A percentile compares a stretch with the other conserved stretches of the same genome.
Conservation (phyloP, 345 rosid species). For the Gossypium thurberi region DNA sequence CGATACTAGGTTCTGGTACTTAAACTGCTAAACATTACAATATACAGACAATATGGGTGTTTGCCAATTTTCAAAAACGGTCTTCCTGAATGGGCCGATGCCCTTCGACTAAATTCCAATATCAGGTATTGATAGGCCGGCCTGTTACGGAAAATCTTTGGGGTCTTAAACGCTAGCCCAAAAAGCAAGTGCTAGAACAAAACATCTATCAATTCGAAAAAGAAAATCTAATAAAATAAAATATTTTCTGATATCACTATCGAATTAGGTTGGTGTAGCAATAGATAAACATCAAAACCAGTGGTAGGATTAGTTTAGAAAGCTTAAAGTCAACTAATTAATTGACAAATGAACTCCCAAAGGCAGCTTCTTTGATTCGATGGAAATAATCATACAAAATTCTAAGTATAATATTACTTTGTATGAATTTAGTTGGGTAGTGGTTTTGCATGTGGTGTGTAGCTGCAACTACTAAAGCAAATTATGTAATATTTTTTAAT, state of each 20-base stretch:
- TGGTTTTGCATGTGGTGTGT: background rate
- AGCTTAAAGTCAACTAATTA: background rate
- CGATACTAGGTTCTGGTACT: rapidly evolving
- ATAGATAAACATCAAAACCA: too few species aligned
- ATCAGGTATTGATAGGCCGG: too few species aligned
- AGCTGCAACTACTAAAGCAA: background rate
- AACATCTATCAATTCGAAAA: background rate
- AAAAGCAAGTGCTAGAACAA: background rate
- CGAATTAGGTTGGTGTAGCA: too few species aligned
- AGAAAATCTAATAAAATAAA: too few species aligned
- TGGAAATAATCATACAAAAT: background rate
- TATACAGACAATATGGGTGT: background rate
- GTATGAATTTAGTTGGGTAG: background rate
- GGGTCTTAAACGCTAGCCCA: background rate
- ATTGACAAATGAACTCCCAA: background rate
- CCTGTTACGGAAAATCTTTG: background rate
- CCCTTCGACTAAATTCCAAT: too few species aligned
- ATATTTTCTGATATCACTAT: too few species aligned
- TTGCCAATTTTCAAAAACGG: background rate
- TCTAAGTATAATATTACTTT: background rate
- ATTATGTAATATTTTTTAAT: background rate
- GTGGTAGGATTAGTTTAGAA: background rate
- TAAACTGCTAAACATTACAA: rapidly evolving
- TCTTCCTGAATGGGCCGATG: background rate
- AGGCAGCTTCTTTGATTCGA: background rate